phyloP scores from a whole-genome alignment of 805 yeast species.

The Candida maltosa region DNA sequence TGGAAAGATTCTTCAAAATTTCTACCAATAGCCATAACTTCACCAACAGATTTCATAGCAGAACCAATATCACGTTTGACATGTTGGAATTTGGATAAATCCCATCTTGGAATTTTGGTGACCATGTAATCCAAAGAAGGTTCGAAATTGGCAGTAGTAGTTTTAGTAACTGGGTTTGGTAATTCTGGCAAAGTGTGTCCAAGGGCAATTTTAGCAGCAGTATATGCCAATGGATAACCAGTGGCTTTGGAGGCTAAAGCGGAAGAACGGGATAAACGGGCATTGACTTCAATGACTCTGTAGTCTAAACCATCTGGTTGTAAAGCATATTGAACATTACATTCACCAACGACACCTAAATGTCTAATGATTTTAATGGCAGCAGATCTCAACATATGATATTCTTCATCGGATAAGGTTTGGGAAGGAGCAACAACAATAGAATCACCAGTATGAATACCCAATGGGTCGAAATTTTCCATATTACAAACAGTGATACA shows the following conservation, averaged over 20 bases:
- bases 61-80: slow-evolving; percentile 93
- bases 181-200: slow-evolving; percentile 93
- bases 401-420: slow-evolving; percentile 94
- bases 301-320: slow-evolving; percentile 95
- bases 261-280: slow-evolving; percentile 93
- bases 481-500: slow-evolving; percentile 98
- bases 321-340: slow-evolving; percentile 95
- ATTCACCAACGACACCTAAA: slow-evolving; percentile 97
- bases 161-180: slow-evolving; percentile 94
- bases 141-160: slow-evolving; percentile 94
- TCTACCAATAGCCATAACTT: slow-evolving; percentile 98
- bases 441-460: slow-evolving; percentile 98
- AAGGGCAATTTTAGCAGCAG: slow-evolving; percentile 95
- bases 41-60: slow-evolving; percentile 98
- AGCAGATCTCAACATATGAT: slow-evolving; percentile 95
- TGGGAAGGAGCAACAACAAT: slow-evolving; percentile 99
- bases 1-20: slow-evolving; percentile 96
- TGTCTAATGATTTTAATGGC: slow-evolving; percentile 97
- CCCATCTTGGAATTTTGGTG: slow-evolving; percentile 98
- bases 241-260: slow-evolving; percentile 98
- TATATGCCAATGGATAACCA: slow-evolving; percentile 97
- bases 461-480: slow-evolving; percentile 98
- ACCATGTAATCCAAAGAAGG: slow-evolving; percentile 96
- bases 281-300: slow-evolving; percentile 96
- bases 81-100: slow-evolving; percentile 89